A percentile compares a stretch with the other conserved stretches of the same genome.
These are phyloP conservation scores for Fusarium domesticum DNA, from an alignment of 2,329 filamentous ascomycete genomes.

Conservation along the genomic window DNA sequence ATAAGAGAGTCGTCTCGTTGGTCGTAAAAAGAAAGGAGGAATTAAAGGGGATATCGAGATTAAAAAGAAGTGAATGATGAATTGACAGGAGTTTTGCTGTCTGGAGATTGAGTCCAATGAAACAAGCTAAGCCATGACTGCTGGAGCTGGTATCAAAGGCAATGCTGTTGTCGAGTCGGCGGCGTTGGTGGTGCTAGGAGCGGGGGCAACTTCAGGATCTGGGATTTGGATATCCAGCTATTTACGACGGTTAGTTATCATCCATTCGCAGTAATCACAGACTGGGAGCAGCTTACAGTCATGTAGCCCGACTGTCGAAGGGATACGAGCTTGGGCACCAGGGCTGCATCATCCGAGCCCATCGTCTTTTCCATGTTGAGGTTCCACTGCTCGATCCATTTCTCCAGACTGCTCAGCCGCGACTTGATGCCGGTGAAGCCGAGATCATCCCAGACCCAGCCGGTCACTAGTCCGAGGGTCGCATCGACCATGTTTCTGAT, in stretches of 20 bases:
- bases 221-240: constrained; percentile 79
- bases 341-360: constrained; percentile 48
- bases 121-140: constrained; percentile 17
- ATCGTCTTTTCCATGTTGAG: constrained; percentile 58
- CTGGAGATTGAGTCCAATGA: not conserved
- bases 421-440: constrained; percentile 74
- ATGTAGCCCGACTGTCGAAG: constrained; percentile 84
- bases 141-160: constrained; percentile 33
- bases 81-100: constrained; percentile 2
- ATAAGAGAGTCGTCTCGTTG: constrained; percentile 25
- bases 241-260: constrained; percentile 7
- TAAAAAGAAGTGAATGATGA: constrained; percentile 6
- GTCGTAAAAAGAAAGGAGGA: constrained; percentile 25
- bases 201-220: constrained; percentile 66
- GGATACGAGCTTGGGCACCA: constrained; percentile 69
- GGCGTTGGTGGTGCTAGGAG: constrained; percentile 42
- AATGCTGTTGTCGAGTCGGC: constrained; percentile 37
- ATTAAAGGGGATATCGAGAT: constrained; percentile 9
- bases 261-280: not conserved
- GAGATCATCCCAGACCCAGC: constrained; percentile 93
- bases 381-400: constrained; percentile 88
- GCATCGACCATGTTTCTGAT: constrained; percentile 76
- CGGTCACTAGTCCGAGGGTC: constrained; percentile 75
- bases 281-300: constrained; percentile 53
- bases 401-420: constrained; percentile 67